Evolutionary conservation across 2,329 filamentous ascomycete genomes (phyloP), one percentile per base, ranked within the genome.

Genomic region (Juglanconis sp.): DNA sequence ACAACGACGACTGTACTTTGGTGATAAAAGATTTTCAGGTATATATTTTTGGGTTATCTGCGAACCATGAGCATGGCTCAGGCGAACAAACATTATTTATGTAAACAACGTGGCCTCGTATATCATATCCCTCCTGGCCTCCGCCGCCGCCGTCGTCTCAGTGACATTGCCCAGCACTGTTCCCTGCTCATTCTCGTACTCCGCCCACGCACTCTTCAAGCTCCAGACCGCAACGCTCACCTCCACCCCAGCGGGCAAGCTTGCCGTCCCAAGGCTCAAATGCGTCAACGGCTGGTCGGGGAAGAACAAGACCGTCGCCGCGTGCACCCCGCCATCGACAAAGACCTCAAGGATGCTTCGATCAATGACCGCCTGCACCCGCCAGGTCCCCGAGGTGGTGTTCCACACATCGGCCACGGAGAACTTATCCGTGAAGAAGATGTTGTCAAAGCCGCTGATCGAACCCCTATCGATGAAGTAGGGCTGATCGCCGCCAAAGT

Each of bases 391-490:
- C 1, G 63, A 50, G 7, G 55, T 60, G 2, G 63, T 59, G 42
- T 68, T 68, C 58, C 69, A 71, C 3, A 71, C 60, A 50, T 71
- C 67, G 11, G 69, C 61, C 1, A 58, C 61, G 47, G 69, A 60
- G 67, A 85, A 82, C 64, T 81, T 81, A 63, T 85, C 79, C 0
- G 79, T 84, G 68, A 84, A 85, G 70, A 81, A 82, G 1, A 77
- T 73, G 63, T 66, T 65, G 31, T 64, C 65, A 13, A 64, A 63
- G 2, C 79, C 81, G 17, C 71, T 68, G 6, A 80, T 73, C 15
- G 76, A 69, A 10, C 78, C 77, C 1, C 83, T 78, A 61, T 83
- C 75, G 36, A 86, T 68, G 73, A 76, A 84, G 68, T 81, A 81
- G 1, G 76, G 73, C 1, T 74, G 73, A 62, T 82, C 79, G 15